Base-by-base conservation (phyloP, 1,284 basidiomycete genomes). In the Rhodotorula sp. region DNA sequence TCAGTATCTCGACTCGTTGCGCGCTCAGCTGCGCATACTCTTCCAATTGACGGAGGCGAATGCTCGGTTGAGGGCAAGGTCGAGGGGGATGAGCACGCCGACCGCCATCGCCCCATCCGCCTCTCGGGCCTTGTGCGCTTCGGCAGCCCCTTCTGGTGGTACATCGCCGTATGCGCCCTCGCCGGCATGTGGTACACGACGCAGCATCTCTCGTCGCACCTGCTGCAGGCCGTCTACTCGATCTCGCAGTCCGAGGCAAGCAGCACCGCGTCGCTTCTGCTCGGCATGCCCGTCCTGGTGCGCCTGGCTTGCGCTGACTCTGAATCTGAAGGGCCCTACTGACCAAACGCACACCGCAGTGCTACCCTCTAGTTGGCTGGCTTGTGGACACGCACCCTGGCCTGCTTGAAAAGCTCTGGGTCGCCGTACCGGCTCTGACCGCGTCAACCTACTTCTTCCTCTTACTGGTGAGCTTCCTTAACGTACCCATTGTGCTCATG, bases 161-260 rank as follows among this genome's bases (percentile, higher is more conserved):
- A 69, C 64, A 50, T 69, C 50, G 42, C 41, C 13, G 65, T 69
- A 41, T 70, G 71, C 55, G 66, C 46, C 1, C 58, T 73, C n/a
- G 74, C 74, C 8, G 74, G 74, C 0, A n/a, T 17, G 2, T 73
- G 71, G 74, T 68, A 73, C 45, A 67, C 68, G 19, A 68, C 66
- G 14, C 63, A 73, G 42, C 71, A 75, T n/a, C 68, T 71, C 44
- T 64, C 71, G 12, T 62, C 68, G 16, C 67, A 67, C 12, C 46
- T 75, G 17, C 49, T 75, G 1, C 58, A 68, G 45, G 44, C 62
- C 7, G 49, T 73, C 12, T 75, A 73, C 46, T 45, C 61, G 19
- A 45, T 73, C 12, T 19, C 55, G 7, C 52, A 66, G 17, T 12
- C 46, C 5, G 34, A 56, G 4, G 68, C 74, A 12, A 66, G 66